Conservation (phyloP, 169 alveolate species). For the Miamiensis avidus region DNA sequence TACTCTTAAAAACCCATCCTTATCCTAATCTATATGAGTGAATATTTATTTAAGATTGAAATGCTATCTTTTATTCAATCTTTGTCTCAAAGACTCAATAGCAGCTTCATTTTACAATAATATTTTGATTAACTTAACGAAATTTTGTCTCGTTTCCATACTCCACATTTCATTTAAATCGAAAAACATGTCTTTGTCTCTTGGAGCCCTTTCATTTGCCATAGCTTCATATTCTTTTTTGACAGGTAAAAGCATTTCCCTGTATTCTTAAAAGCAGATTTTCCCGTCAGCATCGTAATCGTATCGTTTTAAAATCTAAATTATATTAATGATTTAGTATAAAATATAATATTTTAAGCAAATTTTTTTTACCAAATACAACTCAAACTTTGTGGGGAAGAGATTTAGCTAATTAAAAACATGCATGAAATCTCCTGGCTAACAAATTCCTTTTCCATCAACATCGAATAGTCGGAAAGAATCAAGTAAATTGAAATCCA, state of each 20-base stretch:
- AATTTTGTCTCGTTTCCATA: neutral
- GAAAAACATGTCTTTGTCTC: neutral
- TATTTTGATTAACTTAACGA: neutral
- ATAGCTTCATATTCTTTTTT: neutral
- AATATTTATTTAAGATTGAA: constrained; percentile 12
- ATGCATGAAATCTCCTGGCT: neutral
- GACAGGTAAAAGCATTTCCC: neutral
- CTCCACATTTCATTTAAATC: neutral
- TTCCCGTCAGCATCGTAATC: neutral
- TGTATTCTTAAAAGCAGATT: neutral
- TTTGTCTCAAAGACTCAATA: constrained; percentile 5
- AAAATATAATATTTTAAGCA: neutral
- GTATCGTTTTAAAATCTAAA: neutral
- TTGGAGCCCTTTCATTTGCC: neutral
- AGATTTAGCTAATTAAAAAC: constrained; percentile 9
- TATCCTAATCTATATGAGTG: neutral
- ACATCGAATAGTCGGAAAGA: constrained; percentile 17
- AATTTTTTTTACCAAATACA: constrained; percentile 13
- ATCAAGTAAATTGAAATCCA: constrained; percentile 8
- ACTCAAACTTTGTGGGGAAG: constrained; percentile 7
- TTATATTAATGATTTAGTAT: neutral
- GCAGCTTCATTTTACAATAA: constrained; percentile 25
- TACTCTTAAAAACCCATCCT: neutral
- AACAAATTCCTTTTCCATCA: constrained; percentile 13
- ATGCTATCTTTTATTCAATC: constrained; percentile 8